Percentiles rank a stretch among this genome's conserved stretches.
phyloP scores from a whole-genome alignment of 345 rosid genomes.

The Corchorus capsularis region DNA sequence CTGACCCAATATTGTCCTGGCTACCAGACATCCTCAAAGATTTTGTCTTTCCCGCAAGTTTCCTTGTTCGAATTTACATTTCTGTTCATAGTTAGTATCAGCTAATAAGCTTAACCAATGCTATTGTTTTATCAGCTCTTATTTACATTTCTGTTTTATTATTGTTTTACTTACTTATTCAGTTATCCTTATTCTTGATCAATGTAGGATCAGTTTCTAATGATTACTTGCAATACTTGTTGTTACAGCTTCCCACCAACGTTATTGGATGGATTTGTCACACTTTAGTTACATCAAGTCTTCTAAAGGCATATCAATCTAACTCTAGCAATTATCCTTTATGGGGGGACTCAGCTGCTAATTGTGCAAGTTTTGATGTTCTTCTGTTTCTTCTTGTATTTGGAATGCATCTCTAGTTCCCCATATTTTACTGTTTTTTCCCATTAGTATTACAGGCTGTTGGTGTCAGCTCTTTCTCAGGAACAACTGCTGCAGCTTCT shows the following conservation, averaged over 20 bases:
- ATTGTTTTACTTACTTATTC: neutral
- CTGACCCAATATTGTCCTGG: constrained; percentile 47
- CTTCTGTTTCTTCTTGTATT: neutral
- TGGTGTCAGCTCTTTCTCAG: constrained; percentile 88
- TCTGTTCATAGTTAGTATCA: too few relatives aligned
- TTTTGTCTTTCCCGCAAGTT: constrained; percentile 82
- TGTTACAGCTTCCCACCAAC: constrained; percentile 90
- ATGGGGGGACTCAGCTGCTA: neutral
- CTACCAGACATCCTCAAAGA: constrained; percentile 62
- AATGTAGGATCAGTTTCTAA: constrained; percentile 86
- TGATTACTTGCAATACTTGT: constrained; percentile 91
- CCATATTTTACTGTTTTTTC: constrained; percentile 6
- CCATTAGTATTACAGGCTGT: constrained; percentile 63
- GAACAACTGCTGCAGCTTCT: constrained; percentile 83
- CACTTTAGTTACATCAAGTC: constrained; percentile 90
- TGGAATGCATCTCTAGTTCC: neutral
- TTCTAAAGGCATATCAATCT: constrained; percentile 81
- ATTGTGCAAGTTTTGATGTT: neutral
- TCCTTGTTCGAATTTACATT: constrained; percentile 25
- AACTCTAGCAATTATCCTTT: constrained; percentile 38
- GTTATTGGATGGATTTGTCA: constrained; percentile 96
- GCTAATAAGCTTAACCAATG: too few relatives aligned
- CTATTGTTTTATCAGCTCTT: too few relatives aligned
- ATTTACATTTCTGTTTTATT: too few relatives aligned
- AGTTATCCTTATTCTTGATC: constrained; percentile 15